phyloP scores from a whole-genome alignment of 495 filamentous ascomycete species.

The Lasiosphaeris hirsuta region DNA sequence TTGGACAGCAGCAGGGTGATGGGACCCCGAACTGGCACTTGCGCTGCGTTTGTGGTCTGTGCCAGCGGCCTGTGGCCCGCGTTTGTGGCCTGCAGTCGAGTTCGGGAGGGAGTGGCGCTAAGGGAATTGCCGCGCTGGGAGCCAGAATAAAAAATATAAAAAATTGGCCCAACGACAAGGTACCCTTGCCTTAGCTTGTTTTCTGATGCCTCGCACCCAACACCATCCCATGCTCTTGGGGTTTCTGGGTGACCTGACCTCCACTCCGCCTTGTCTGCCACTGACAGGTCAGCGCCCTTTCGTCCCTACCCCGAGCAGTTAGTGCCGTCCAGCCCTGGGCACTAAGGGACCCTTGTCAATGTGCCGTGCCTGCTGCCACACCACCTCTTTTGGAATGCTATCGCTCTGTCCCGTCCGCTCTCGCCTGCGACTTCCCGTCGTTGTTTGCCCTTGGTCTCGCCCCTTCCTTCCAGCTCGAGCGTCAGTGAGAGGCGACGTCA shows the following conservation, averaged over 20 bases:
- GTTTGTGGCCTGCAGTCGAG: not conserved
- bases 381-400: slow-evolving; percentile 9
- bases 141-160: slow-evolving; percentile 7
- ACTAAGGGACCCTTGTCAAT: slow-evolving; percentile 23
- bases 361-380: slow-evolving; percentile 22
- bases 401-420: slow-evolving; percentile 1
- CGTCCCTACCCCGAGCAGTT: slow-evolving; percentile 12
- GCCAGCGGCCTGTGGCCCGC: not conserved
- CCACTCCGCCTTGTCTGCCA: not conserved
- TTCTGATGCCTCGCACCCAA: slow-evolving; percentile 11
- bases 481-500: not conserved
- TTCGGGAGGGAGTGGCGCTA: not conserved
- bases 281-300: slow-evolving; percentile 5
- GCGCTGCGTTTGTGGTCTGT: not conserved
- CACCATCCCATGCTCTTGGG: not conserved
- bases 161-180: slow-evolving; percentile 11
- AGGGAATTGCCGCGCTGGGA: slow-evolving; percentile 18
- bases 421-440: not conserved
- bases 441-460: not conserved
- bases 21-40: not conserved
- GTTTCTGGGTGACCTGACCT: not conserved
- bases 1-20: slow-evolving; percentile 2
- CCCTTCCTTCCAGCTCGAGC: not conserved
- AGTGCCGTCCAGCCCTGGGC: slow-evolving; percentile 12
- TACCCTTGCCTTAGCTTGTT: slow-evolving; percentile 9